Evolutionary conservation across 1,284 basidiomycete genomes (phyloP).

Genomic region (Ganoderma resinaceum): DNA sequence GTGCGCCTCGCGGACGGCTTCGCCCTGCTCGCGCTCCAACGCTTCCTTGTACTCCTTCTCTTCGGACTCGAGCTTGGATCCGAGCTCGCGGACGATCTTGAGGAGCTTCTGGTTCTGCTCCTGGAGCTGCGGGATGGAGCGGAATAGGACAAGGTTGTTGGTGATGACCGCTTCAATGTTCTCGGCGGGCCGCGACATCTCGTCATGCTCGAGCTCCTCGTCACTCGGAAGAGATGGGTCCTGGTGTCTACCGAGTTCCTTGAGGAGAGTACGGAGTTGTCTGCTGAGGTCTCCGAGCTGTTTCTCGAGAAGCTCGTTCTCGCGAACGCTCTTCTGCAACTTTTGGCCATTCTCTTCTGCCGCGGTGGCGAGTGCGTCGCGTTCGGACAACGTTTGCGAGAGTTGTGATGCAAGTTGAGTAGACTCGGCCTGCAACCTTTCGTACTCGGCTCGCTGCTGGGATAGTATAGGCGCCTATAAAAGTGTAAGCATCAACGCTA

Average conservation of each 20-base stretch:
- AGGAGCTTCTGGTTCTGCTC: constrained; percentile 92
- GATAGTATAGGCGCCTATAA: constrained; percentile 84
- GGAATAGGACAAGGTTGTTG: constrained; percentile 90
- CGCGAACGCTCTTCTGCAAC: constrained; percentile 64
- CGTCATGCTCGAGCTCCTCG: constrained; percentile 66
- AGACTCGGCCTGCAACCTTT: constrained; percentile 79
- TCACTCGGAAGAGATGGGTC: constrained; percentile 83
- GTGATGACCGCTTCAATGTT: constrained; percentile 85
- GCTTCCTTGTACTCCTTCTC: constrained; percentile 73
- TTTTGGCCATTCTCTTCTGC: constrained; percentile 69
- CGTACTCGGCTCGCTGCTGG: constrained; percentile 88
- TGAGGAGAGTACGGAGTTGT: constrained; percentile 83
- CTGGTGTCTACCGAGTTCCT: constrained; percentile 81
- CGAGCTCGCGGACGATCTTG: constrained; percentile 83
- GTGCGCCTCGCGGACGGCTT: constrained; percentile 87
- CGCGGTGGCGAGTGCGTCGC: constrained; percentile 59
- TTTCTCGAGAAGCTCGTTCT: constrained; percentile 76
- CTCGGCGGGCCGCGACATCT: constrained; percentile 49
- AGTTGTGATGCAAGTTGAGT: constrained; percentile 84
- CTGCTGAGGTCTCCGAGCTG: constrained; percentile 88
- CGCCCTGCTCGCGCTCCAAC: constrained; percentile 76
- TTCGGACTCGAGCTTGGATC: constrained; percentile 78
- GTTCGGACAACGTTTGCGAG: constrained; percentile 71
- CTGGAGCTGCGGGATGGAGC: constrained; percentile 81
- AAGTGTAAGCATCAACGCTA: neutral